phyloP scores from a whole-genome alignment of 306 rosid genomes.

The Argentina anserina region DNA sequence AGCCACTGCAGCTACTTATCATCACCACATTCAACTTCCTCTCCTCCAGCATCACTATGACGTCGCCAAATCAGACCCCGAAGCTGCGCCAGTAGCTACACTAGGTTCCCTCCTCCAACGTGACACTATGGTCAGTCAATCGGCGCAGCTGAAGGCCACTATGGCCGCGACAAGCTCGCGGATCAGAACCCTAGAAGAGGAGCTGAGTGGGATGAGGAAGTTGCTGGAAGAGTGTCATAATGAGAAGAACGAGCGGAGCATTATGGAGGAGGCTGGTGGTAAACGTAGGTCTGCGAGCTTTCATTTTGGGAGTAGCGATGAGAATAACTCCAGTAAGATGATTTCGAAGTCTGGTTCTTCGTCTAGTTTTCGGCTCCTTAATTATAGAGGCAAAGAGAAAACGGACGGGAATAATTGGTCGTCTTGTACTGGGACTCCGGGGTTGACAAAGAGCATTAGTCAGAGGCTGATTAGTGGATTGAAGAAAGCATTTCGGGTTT shows the following conservation, averaged over 20 bases:
- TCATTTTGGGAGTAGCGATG: slow-evolving; percentile 29
- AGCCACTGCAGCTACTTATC: neutral
- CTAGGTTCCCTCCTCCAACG: slow-evolving; percentile 56
- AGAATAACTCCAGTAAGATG: slow-evolving; percentile 13
- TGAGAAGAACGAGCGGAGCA: slow-evolving; percentile 6
- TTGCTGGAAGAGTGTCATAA: slow-evolving; percentile 29
- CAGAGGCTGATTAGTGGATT: slow-evolving; percentile 46
- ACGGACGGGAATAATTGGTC: neutral
- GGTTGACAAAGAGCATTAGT: slow-evolving; percentile 30
- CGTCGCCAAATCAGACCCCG: neutral
- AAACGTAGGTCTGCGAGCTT: slow-evolving; percentile 54
- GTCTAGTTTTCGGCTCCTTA: slow-evolving; percentile 32
- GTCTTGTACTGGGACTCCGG: slow-evolving; percentile 17
- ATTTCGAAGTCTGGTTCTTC: slow-evolving; percentile 51
- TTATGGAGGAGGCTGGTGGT: slow-evolving; percentile 12
- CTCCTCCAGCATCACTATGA: neutral
- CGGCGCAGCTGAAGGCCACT: slow-evolving; percentile 47
- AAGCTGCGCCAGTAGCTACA: neutral
- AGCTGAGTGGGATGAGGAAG: slow-evolving; percentile 56
- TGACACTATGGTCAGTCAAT: slow-evolving; percentile 46
- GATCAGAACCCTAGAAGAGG: slow-evolving; percentile 57
- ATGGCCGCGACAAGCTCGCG: slow-evolving; percentile 65
- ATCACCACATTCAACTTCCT: neutral
- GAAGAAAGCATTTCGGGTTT: slow-evolving; percentile 47
- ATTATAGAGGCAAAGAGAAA: neutral